Conservation (phyloP, 768 basidiomycete species). For the Lentinula boryana region DNA sequence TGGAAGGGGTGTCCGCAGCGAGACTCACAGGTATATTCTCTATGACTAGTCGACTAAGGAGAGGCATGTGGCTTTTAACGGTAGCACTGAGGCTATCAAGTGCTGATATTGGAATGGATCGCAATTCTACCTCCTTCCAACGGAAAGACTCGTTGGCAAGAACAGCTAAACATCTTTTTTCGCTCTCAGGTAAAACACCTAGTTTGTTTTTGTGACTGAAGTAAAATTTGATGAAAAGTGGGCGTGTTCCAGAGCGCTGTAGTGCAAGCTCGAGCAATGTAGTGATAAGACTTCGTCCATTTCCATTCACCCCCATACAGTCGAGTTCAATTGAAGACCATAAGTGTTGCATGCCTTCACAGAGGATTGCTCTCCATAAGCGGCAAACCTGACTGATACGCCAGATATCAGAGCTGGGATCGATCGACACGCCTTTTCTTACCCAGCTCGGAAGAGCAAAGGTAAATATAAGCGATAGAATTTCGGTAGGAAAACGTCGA, state of each 20-base stretch:
- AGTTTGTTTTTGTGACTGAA: background rate
- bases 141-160: background rate
- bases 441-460: background rate
- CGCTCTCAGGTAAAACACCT: background rate
- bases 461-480: background rate
- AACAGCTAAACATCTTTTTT: background rate
- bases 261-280: background rate
- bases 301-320: background rate
- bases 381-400: background rate
- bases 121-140: background rate
- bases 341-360: background rate
- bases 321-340: constrained; percentile 2
- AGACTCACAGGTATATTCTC: background rate
- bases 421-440: background rate
- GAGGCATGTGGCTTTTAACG: background rate
- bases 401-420: background rate
- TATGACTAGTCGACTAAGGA: background rate
- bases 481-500: constrained; percentile 1
- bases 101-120: background rate
- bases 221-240: background rate
- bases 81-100: background rate
- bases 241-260: background rate
- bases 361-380: background rate
- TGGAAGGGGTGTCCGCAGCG: background rate
- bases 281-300: background rate